These are phyloP conservation scores for Passalora sequoiae DNA, from an alignment of 2,329 filamentous ascomycete genomes.

Conservation along the genomic window DNA sequence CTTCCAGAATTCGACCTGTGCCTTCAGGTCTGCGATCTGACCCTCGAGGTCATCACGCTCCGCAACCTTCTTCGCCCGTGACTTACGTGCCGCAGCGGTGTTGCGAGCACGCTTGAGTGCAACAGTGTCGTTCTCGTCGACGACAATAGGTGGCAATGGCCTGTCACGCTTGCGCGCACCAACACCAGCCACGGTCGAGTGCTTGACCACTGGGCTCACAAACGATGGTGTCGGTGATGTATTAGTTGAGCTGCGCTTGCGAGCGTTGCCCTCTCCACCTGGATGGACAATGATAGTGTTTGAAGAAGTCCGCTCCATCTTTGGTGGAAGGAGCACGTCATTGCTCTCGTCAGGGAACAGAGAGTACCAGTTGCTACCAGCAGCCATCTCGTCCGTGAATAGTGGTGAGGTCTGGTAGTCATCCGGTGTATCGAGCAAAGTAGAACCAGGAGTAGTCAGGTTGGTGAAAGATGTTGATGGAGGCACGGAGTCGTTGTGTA, in stretches of 20 bases:
- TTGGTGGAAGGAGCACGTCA: slow-evolving; percentile 24
- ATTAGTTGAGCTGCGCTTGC: slow-evolving; percentile 35
- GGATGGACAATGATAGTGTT: slow-evolving; percentile 36
- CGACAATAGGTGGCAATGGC: slow-evolving; percentile 70
- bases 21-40: slow-evolving; percentile 53
- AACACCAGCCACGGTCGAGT: slow-evolving; percentile 66
- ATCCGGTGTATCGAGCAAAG: slow-evolving; percentile 71
- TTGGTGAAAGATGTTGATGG: slow-evolving; percentile 78
- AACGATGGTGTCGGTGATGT: slow-evolving; percentile 41
- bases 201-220: slow-evolving; percentile 46
- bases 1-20: slow-evolving; percentile 34
- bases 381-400: slow-evolving; percentile 54
- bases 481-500: slow-evolving; percentile 71
- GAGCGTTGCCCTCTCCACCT: slow-evolving; percentile 30
- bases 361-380: slow-evolving; percentile 63
- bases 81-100: slow-evolving; percentile 89
- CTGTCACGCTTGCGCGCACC: slow-evolving; percentile 70
- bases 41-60: slow-evolving; percentile 69
- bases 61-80: slow-evolving; percentile 77
- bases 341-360: slow-evolving; percentile 58
- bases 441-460: slow-evolving; percentile 73
- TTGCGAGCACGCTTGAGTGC: slow-evolving; percentile 92
- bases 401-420: slow-evolving; percentile 74
- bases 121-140: slow-evolving; percentile 68
- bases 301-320: slow-evolving; percentile 41